These are phyloP conservation scores for Leccinum fallax DNA, from an alignment of 1,284 basidiomycete genomes.

Conservation along the genomic window DNA sequence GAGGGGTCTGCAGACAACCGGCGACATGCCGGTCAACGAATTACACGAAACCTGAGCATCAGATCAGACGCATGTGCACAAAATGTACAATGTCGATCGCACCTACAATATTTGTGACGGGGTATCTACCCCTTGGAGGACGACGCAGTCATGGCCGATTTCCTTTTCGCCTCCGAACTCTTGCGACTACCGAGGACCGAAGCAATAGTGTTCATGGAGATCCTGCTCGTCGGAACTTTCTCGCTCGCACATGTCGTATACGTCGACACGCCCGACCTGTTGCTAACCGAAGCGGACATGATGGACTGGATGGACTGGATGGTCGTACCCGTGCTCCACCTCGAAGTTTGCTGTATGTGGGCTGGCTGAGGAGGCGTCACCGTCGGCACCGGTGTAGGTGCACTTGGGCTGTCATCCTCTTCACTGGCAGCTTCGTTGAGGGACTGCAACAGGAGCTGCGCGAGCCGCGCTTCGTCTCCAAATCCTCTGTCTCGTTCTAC, in stretches of 20 bases:
- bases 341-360: slow-evolving; percentile 25
- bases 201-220: slow-evolving; percentile 34
- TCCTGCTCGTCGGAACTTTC: slow-evolving; percentile 28
- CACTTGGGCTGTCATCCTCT: background rate
- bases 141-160: slow-evolving; percentile 29
- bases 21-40: background rate
- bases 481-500: slow-evolving; percentile 25
- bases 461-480: slow-evolving; percentile 32
- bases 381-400: slow-evolving; percentile 4
- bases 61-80: slow-evolving; percentile 8
- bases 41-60: slow-evolving; percentile 1
- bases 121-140: slow-evolving; percentile 27
- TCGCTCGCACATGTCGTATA: slow-evolving; percentile 35
- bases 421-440: slow-evolving; percentile 19
- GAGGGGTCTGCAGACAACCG: slow-evolving; percentile 4
- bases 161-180: slow-evolving; percentile 33
- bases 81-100: background rate
- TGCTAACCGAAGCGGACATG: slow-evolving; percentile 32
- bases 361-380: slow-evolving; percentile 19
- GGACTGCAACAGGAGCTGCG: slow-evolving; percentile 35
- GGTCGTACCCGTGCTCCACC: slow-evolving; percentile 36
- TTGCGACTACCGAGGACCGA: slow-evolving; percentile 32
- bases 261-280: slow-evolving; percentile 31
- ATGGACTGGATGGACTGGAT: slow-evolving; percentile 24
- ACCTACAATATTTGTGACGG: slow-evolving; percentile 6